These are phyloP conservation scores for Cyberlindnera euphorbiae DNA, from an alignment of 805 yeast genomes.

Conservation along the genomic window DNA sequence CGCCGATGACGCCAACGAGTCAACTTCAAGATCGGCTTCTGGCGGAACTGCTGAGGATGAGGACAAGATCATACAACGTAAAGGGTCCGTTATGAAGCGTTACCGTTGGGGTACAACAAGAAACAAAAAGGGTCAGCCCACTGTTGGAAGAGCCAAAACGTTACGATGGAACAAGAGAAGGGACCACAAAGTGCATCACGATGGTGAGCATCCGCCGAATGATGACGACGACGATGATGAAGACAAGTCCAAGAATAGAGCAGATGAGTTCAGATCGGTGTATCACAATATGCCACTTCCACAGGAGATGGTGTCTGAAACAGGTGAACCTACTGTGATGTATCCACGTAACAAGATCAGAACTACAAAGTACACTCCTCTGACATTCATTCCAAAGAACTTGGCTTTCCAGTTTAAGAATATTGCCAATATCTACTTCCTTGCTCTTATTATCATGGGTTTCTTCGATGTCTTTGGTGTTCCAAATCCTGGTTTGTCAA, in stretches of 20 bases:
- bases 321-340: constrained; percentile 51
- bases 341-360: constrained; percentile 90
- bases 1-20: constrained; percentile 18
- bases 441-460: constrained; percentile 75
- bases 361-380: constrained; percentile 92
- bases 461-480: constrained; percentile 75
- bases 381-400: constrained; percentile 84
- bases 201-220: constrained; percentile 25
- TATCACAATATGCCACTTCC: constrained; percentile 62
- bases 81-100: constrained; percentile 58
- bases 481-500: constrained; percentile 67
- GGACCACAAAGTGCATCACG: constrained; percentile 27
- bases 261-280: constrained; percentile 42
- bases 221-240: constrained; percentile 30
- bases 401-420: constrained; percentile 74
- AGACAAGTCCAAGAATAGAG: constrained; percentile 31
- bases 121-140: constrained; percentile 64
- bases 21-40: constrained; percentile 1
- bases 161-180: constrained; percentile 40
- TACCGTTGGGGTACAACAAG: constrained; percentile 92
- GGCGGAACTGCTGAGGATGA: constrained; percentile 3
- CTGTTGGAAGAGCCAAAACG: constrained; percentile 54
- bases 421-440: constrained; percentile 86
- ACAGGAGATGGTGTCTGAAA: constrained; percentile 49
- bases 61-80: constrained; percentile 24